These are phyloP conservation scores for Poa annua DNA, from an alignment of 176 grass and related monocot genomes.

Conservation along the genomic window DNA sequence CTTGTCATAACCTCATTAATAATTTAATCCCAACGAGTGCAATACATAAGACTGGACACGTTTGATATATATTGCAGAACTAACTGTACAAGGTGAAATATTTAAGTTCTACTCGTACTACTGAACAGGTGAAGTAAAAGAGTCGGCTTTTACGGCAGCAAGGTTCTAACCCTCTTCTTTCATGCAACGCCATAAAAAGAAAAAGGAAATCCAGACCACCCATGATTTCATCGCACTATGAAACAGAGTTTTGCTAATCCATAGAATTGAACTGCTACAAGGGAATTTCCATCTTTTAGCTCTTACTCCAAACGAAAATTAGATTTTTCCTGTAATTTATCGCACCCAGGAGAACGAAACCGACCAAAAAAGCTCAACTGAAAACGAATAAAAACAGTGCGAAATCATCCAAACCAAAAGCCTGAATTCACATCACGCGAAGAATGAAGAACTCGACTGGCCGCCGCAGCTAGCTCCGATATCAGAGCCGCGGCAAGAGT, in stretches of 20 bases:
- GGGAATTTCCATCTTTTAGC: not conserved
- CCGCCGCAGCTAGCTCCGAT: not conserved
- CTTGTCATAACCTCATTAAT: not conserved
- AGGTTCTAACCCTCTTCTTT: slow-evolving; percentile 5
- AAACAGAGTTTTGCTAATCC: not conserved
- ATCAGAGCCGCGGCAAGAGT: not conserved
- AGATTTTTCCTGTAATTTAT: not conserved
- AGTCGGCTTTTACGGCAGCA: not conserved
- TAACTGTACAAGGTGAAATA: not conserved
- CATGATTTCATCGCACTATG: slow-evolving; percentile 5
- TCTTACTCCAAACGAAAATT: not conserved
- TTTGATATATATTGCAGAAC: not conserved
- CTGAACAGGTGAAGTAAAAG: not conserved
- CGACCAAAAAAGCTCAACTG: not conserved
- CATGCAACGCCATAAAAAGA: slow-evolving; percentile 1
- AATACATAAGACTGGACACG: not conserved
- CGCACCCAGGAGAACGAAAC: not conserved
- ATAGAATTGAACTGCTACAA: slow-evolving; percentile 8
- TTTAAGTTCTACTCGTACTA: not conserved
- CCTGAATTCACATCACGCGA: not conserved
- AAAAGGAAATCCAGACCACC: not conserved
- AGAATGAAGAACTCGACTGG: slow-evolving; percentile 28
- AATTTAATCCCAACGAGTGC: slow-evolving; percentile 2
- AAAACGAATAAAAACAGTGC: not conserved
- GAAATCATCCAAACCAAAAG: not conserved